Percentiles rank a stretch among this genome's conserved stretches.
Conservation (phyloP, 2,329 filamentous ascomycete genomes). For the Alternaria longipes region DNA sequence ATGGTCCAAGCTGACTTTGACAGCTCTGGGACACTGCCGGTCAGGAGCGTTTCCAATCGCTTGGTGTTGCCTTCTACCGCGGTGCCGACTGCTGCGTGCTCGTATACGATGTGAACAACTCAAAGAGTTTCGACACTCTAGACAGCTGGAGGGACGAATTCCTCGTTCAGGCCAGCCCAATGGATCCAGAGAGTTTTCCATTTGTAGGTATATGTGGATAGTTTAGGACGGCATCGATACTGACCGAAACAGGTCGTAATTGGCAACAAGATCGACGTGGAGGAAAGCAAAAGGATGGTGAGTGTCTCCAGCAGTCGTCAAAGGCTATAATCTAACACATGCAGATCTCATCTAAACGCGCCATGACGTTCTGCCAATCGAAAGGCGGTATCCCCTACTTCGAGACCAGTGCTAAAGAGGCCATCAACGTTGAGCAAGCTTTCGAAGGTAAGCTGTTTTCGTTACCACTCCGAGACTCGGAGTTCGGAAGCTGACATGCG, state of each 20-base stretch:
- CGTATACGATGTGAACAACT: slow-evolving; percentile 98
- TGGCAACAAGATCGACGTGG: slow-evolving; percentile 98
- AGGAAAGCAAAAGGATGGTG: slow-evolving; percentile 95
- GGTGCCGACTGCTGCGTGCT: slow-evolving; percentile 98
- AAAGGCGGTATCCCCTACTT: slow-evolving; percentile 99
- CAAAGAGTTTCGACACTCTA: slow-evolving; percentile 97
- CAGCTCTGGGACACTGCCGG: slow-evolving; percentile 98
- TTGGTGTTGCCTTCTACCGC: slow-evolving; percentile 96
- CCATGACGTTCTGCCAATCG: slow-evolving; percentile 96
- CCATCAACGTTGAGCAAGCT: slow-evolving; percentile 93
- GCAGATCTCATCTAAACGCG: slow-evolving; percentile 91
- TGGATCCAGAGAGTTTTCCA: slow-evolving; percentile 96
- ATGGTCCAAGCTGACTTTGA: slow-evolving; percentile 26
- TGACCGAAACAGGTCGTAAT: slow-evolving; percentile 77
- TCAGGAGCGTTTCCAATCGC: slow-evolving; percentile 95
- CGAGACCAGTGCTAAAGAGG: slow-evolving; percentile 98
- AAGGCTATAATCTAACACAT: slow-evolving; percentile 18
- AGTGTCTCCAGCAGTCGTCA: slow-evolving; percentile 36
- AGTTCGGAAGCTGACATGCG: slow-evolving; percentile 9
- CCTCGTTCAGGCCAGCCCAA: slow-evolving; percentile 93
- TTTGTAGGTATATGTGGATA: slow-evolving; percentile 71
- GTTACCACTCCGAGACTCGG: neutral
- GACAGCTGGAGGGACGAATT: slow-evolving; percentile 99
- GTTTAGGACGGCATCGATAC: neutral
- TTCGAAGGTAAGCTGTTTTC: slow-evolving; percentile 64